Base-by-base conservation (phyloP, 441 rosid genomes). In the Viola pubescens region DNA sequence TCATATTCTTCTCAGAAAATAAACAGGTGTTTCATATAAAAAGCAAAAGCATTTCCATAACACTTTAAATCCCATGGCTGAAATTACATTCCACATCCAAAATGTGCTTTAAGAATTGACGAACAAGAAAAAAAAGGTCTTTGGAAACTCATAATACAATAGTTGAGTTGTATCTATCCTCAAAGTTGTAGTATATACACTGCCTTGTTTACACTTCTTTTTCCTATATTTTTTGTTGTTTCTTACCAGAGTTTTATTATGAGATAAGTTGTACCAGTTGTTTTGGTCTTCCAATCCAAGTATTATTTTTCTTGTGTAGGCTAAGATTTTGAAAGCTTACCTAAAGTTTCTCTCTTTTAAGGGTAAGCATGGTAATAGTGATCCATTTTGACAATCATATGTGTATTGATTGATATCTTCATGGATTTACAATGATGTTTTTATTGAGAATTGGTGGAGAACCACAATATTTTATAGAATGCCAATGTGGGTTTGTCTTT, bases 1-100 rank as follows among this genome's bases (percentile, higher is more conserved):
- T 26, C 34, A 26, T 26, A 26, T 26, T 26, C 34, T 26, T 68
- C 19, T 57, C 37, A 58, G 10, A 11, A 5, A 0, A 6, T 13
- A 14, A 41, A 4, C 45, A 48, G 52, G 61, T 7, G 53, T 19
- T 53, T 50, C 46, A 6, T 34, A 6, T 10, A 42, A 59, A 64
- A 26, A 26, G 63, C 53, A 41, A 69, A 60, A 61, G 68, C 64
- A 58, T 52, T 51, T 10, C 10, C 53, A 11, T 5, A 42, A 49
- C 44, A 58, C 59, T 61, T 54, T 49, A 34, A 56, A 58, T 4
- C 50, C 65, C 54, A 43, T 37, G 41, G 19, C 58, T 38, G 37
- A 41, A 58, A 60, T 65, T 58, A 72, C 69, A 26, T 63, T 54
- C 58, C 61, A 43, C 61, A 52, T 62, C 75, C 57, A 52, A 46